Percentiles rank a stretch among this genome's conserved stretches.
phyloP scores from a whole-genome alignment of 345 rosid genomes.

The Gossypium herbaceum region DNA sequence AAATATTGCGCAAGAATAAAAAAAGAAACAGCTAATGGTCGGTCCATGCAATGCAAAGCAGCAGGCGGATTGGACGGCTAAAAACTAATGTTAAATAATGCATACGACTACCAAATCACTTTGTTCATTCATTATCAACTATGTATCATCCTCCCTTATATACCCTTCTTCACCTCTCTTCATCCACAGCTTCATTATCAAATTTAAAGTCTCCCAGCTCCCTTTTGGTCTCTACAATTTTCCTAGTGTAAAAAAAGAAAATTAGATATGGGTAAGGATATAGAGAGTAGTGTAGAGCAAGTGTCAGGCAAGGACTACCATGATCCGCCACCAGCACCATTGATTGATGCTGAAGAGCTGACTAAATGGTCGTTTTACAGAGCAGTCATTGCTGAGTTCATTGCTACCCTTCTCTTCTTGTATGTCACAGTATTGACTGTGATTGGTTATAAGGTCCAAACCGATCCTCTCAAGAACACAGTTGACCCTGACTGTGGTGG shows the following conservation, averaged over 20 bases:
- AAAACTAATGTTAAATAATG: neutral
- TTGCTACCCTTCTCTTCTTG: conserved; percentile 78
- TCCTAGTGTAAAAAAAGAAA: neutral
- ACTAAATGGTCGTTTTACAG: conserved; percentile 71
- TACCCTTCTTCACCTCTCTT: conserved; percentile 6
- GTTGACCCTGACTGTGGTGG: conserved; percentile 50
- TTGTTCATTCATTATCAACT: conserved; percentile 12
- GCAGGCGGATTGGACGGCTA: conserved; percentile 20
- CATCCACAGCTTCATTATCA: neutral
- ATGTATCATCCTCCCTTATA: conserved; percentile 19
- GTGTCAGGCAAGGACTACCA: conserved; percentile 52
- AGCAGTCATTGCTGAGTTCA: conserved; percentile 76
- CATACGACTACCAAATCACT: neutral
- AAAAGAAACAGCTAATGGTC: conserved; percentile 14
- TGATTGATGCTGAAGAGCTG: conserved; percentile 58
- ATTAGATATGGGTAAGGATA: conserved; percentile 45
- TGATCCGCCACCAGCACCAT: conserved; percentile 70
- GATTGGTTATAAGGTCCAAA: conserved; percentile 69
- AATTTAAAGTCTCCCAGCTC: neutral
- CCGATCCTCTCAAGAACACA: conserved; percentile 19
- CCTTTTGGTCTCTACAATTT: neutral
- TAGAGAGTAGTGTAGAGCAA: conserved; percentile 31
- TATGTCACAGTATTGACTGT: conserved; percentile 70
- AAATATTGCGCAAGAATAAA: no score
- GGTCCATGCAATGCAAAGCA: conserved; percentile 20